Evolutionary conservation across 371 early-diverging fungal species (phyloP).

Genomic region (Chytridiales sp.): DNA sequence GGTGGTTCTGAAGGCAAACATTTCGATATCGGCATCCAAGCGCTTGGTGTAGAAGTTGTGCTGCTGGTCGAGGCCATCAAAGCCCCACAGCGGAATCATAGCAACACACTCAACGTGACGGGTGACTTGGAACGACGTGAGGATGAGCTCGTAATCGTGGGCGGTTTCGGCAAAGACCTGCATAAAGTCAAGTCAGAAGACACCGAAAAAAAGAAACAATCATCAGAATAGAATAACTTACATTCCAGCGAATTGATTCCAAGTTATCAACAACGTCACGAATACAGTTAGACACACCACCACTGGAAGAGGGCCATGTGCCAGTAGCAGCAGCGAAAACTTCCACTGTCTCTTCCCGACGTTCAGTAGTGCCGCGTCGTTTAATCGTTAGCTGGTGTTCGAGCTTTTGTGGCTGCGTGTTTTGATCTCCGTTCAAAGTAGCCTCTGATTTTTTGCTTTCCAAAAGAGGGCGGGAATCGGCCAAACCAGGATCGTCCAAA

Average conservation of each 20-base stretch:
- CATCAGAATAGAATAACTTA: neutral
- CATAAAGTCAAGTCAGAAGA: neutral
- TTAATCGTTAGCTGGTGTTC: no score
- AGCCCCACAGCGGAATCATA: slow-evolving; percentile 14
- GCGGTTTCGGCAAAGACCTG: slow-evolving; percentile 10
- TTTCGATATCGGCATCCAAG: neutral
- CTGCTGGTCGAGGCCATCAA: neutral
- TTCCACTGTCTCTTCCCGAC: no score
- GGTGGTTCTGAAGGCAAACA: neutral
- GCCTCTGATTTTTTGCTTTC: no score
- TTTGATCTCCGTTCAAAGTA: no score
- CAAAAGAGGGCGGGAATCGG: no score
- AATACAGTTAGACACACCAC: slow-evolving; percentile 10
- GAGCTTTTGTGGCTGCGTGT: no score
- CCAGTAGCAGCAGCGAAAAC: slow-evolving; percentile 5
- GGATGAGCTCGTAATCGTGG: slow-evolving; percentile 5
- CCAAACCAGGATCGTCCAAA: no score
- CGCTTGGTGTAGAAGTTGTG: neutral
- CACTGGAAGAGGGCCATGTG: slow-evolving; percentile 5
- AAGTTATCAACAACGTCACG: slow-evolving; percentile 3
- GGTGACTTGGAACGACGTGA: slow-evolving; percentile 4
- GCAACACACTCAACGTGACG: neutral
- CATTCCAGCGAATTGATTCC: neutral
- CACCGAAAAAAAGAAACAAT: neutral
- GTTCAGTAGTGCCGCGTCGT: no score